A percentile compares a stretch with the other conserved stretches of the same genome.
Conservation (phyloP, 1,284 basidiomycete species). For the Volvariella volvacea region DNA sequence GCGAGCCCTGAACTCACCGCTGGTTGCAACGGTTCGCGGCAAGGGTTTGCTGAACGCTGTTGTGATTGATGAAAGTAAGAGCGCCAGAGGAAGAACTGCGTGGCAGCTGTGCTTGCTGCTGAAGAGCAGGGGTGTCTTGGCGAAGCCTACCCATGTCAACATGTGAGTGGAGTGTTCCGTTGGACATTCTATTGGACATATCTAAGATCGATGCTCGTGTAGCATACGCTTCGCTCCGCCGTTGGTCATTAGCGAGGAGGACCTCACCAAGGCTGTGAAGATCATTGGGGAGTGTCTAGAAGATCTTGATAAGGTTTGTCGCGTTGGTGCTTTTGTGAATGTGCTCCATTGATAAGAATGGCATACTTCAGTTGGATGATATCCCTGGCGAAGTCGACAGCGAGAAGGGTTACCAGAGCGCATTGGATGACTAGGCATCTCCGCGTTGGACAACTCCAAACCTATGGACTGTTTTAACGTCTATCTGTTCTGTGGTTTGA, state of each 20-base stretch:
- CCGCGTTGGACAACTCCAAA: no score
- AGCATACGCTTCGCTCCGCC: slow-evolving; percentile 96
- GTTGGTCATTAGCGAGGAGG: slow-evolving; percentile 84
- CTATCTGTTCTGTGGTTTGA: no score
- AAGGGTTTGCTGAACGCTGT: slow-evolving; percentile 90
- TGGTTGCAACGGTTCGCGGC: slow-evolving; percentile 75
- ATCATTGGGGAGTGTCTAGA: slow-evolving; percentile 75
- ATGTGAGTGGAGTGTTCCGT: slow-evolving; percentile 49
- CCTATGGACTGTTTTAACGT: no score
- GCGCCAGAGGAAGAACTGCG: slow-evolving; percentile 73
- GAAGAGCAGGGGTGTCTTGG: slow-evolving; percentile 86
- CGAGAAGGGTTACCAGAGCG: slow-evolving; percentile 37
- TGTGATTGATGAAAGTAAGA: slow-evolving; percentile 84
- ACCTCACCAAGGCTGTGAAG: slow-evolving; percentile 68
- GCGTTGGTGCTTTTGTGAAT: neutral
- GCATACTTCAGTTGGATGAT: slow-evolving; percentile 45
- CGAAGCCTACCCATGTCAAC: slow-evolving; percentile 95
- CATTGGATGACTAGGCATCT: neutral
- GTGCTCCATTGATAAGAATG: no score
- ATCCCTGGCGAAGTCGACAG: slow-evolving; percentile 66
- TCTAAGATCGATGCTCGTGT: slow-evolving; percentile 7
- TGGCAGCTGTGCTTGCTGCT: slow-evolving; percentile 95
- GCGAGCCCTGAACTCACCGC: slow-evolving; percentile 58
- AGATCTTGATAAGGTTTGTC: slow-evolving; percentile 76
- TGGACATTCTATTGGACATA: neutral